phyloP scores from a whole-genome alignment of 441 rosid genomes.

The Arabidopsis lyrata region DNA sequence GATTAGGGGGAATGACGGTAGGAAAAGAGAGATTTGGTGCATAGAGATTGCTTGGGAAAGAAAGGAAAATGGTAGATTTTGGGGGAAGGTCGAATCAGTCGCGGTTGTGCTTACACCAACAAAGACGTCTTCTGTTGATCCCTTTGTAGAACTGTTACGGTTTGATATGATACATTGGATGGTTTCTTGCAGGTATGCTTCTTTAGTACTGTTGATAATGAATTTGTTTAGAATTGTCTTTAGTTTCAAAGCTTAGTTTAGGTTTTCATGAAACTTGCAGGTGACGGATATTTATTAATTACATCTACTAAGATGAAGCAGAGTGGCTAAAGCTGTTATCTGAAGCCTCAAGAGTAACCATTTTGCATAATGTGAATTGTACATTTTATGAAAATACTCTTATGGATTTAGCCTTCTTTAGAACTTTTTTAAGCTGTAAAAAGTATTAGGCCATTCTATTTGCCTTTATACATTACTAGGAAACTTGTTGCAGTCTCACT shows the following conservation, averaged over 20 bases:
- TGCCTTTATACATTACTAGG: too few species aligned
- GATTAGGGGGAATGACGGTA: neutral
- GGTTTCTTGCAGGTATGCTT: slow-evolving; percentile 2
- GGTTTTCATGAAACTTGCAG: neutral
- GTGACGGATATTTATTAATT: neutral
- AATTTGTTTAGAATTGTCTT: neutral
- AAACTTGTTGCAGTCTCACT: neutral
- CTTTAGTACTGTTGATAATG: neutral
- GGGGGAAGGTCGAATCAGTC: slow-evolving; percentile 1
- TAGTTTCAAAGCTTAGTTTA: neutral
- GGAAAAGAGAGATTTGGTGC: neutral
- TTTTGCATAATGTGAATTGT: too few species aligned
- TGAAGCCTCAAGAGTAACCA: neutral
- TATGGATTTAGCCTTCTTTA: too few species aligned
- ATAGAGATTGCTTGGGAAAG: slow-evolving; percentile 6
- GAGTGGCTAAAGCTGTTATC: neutral
- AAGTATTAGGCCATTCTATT: too few species aligned
- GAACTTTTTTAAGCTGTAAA: too few species aligned
- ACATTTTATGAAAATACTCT: too few species aligned
- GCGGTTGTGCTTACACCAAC: neutral
- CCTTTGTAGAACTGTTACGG: neutral
- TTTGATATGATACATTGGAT: neutral
- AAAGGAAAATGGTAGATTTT: neutral
- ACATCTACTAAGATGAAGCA: neutral
- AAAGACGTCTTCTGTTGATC: neutral